Percentiles rank a stretch among this genome's conserved stretches.
Conservation (phyloP, 73 alveolate genomes). For the Paramecium caudatum region DNA sequence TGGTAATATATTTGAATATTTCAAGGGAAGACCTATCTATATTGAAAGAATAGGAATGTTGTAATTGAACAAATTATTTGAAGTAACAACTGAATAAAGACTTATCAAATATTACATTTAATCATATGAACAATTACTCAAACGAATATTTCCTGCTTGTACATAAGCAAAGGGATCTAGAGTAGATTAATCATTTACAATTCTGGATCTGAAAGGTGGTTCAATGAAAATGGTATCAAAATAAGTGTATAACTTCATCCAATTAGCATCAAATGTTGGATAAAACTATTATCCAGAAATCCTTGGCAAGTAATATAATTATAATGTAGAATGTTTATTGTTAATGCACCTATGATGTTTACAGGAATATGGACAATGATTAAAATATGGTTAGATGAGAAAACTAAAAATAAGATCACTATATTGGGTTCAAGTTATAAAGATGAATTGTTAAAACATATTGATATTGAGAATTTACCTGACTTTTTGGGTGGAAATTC, state of each 20-base stretch:
- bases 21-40: constrained; percentile 80
- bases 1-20: constrained; percentile 69
- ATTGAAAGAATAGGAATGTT: constrained; percentile 80
- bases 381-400: constrained; percentile 85
- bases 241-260: constrained; percentile 80
- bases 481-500: constrained; percentile 86
- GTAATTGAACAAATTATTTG: constrained; percentile 77
- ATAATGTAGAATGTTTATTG: constrained; percentile 73
- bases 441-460: constrained; percentile 77
- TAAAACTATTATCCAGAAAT: constrained; percentile 91
- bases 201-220: constrained; percentile 84
- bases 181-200: constrained; percentile 81
- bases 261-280: constrained; percentile 82
- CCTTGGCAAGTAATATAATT: constrained; percentile 77
- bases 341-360: constrained; percentile 88
- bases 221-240: constrained; percentile 82
- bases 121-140: constrained; percentile 80
- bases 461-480: constrained; percentile 88
- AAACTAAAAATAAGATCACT: constrained; percentile 83
- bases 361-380: constrained; percentile 88
- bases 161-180: constrained; percentile 82
- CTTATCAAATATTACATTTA: constrained; percentile 78
- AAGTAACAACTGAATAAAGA: constrained; percentile 81
- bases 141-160: constrained; percentile 84
- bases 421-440: constrained; percentile 82